Evolutionary conservation across 2,329 filamentous ascomycete species (phyloP), one percentile per base, ranked within the genome.

Genomic region (Ascosphaera pollenicola): DNA sequence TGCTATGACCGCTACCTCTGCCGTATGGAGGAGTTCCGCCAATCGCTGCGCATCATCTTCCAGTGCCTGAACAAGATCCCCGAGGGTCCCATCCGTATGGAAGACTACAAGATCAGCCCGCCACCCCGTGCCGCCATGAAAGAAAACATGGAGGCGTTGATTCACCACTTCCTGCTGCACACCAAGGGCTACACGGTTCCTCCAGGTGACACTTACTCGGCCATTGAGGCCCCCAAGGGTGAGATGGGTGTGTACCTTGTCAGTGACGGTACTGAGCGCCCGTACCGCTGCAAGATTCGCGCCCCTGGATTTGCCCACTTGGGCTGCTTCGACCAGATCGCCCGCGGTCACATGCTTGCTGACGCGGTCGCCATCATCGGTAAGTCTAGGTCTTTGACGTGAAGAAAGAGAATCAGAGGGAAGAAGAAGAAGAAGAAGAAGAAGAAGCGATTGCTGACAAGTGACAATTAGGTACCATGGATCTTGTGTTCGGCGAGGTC

Each of bases 11-110:
- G 89, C 53, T 98, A 98, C 58, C 73, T 98, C 46, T 94, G 85
- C 74, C 82, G 89, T 53, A 98, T 98, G 87, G 87, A 95, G 63
- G 89, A 98, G 65, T 98, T 98, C 74, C 75, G 89, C 48, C 91
- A 98, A 63, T 93, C 83, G 17, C 78, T 98, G 44, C 80, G 89
- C 53, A 98, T 98, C 61, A 94, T 98, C 56, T 78, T 92, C 69
- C 91, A 98, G 63, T 98, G 91, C 62, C 66, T 98, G 51, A 95
- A 98, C 70, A 83, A 98, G 68, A 98, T 98, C 82, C 87, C 91
- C 37, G 70, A 81, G 37, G 89, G 89, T 19, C 89, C 89, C 39
- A 73, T 95, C 55, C 80, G 87, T 49, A 83, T 94, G 34, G 89
- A 98, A 63, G 89, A 98, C 63, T 98, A 95, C 75, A 98, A 98